phyloP scores from a whole-genome alignment of 2,329 filamentous ascomycete genomes.

The Microdochium trichocladiopsis region DNA sequence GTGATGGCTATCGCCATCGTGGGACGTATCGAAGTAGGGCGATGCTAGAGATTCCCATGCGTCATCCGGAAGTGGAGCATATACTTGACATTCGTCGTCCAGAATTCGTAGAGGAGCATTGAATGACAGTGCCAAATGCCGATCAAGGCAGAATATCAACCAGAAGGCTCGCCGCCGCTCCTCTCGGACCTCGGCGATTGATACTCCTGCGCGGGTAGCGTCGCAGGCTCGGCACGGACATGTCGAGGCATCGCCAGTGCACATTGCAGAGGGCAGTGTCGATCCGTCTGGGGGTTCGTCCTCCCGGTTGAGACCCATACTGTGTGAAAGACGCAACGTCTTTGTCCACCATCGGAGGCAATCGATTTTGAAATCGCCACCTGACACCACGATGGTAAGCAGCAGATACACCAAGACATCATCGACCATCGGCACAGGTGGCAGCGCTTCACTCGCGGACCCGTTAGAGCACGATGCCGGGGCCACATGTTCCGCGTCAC shows the following conservation, averaged over 20 bases:
- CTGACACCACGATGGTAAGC: conserved; percentile 36
- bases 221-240: conserved; percentile 11
- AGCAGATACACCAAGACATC: conserved; percentile 37
- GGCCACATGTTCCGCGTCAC: conserved; percentile 70
- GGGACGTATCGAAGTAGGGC: conserved; percentile 55
- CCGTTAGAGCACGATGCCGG: conserved; percentile 64
- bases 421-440: conserved; percentile 25
- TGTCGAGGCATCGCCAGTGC: background rate
- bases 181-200: conserved; percentile 67
- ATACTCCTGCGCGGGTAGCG: background rate
- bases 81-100: conserved; percentile 64
- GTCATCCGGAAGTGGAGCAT: conserved; percentile 76
- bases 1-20: background rate
- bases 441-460: background rate
- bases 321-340: conserved; percentile 27
- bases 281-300: conserved; percentile 17
- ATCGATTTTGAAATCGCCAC: conserved; percentile 40
- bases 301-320: conserved; percentile 28
- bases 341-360: conserved; percentile 40
- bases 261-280: background rate
- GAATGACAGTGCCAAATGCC: conserved; percentile 85
- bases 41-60: conserved; percentile 81
- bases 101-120: conserved; percentile 82
- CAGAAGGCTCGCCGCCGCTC: conserved; percentile 89
- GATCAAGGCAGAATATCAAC: conserved; percentile 84